These are phyloP conservation scores for Auriscalpium vulgare DNA, from an alignment of 768 basidiomycete species.

Conservation along the genomic window DNA sequence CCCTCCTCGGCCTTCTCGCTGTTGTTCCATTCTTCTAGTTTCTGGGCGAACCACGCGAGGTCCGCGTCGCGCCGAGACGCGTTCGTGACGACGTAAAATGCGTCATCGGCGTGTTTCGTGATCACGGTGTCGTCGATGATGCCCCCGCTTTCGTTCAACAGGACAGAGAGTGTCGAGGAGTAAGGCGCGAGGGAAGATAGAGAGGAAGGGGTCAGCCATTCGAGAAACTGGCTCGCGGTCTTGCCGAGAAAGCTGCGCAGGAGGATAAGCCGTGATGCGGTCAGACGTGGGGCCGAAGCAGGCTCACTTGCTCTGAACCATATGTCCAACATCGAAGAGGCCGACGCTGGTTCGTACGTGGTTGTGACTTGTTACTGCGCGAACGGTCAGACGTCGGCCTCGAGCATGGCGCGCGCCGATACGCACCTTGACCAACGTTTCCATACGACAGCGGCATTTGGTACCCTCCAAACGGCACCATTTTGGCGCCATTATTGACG, in stretches of 20 bases:
- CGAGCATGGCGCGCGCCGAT: neutral
- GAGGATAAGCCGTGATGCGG: neutral
- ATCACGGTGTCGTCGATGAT: conserved; percentile 96
- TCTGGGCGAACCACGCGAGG: conserved; percentile 63
- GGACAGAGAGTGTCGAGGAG: conserved; percentile 77
- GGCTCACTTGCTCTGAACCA: conserved; percentile 85
- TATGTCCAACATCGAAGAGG: conserved; percentile 96
- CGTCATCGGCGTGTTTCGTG: conserved; percentile 70
- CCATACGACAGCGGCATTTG: conserved; percentile 90
- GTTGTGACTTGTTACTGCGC: conserved; percentile 78
- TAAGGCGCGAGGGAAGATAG: conserved; percentile 60
- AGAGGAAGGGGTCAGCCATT: conserved; percentile 85
- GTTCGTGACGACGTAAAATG: conserved; percentile 95
- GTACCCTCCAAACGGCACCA: conserved; percentile 96
- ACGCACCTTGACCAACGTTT: conserved; percentile 67
- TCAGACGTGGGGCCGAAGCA: neutral
- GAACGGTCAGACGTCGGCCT: neutral
- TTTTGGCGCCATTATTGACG: conserved; percentile 72
- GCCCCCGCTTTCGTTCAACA: conserved; percentile 84
- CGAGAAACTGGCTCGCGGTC: conserved; percentile 72
- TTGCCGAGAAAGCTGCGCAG: conserved; percentile 70
- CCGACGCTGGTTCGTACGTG: conserved; percentile 79
- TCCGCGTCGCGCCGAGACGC: conserved; percentile 82
- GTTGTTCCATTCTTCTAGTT: conserved; percentile 73
- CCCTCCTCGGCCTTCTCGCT: conserved; percentile 40